phyloP scores from a whole-genome alignment of 768 basidiomycete genomes.

The Megacollybia marginata region DNA sequence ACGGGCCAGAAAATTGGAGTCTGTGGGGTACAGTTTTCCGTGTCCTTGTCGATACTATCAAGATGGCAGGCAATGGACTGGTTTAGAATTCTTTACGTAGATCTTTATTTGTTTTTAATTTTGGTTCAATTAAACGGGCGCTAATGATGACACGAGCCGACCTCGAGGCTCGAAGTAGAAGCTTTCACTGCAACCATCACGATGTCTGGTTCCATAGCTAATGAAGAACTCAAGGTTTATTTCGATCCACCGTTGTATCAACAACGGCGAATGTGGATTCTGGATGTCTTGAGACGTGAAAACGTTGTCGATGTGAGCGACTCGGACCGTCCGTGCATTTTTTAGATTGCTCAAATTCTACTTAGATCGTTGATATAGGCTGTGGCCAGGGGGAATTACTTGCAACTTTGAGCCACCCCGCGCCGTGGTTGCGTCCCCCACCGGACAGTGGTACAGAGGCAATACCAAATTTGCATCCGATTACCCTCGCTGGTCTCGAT shows the following conservation, averaged over 20 bases:
- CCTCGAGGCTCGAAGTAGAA: background rate
- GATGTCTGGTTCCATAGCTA: background rate
- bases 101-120: background rate
- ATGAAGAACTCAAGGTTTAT: constrained; percentile 41
- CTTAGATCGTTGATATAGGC: constrained; percentile 73
- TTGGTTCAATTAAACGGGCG: constrained; percentile 1
- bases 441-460: constrained; percentile 28
- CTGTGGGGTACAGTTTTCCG: constrained; percentile 44
- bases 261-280: constrained; percentile 66
- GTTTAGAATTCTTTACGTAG: constrained; percentile 27
- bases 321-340: background rate
- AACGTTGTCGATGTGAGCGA: constrained; percentile 41
- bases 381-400: constrained; percentile 81
- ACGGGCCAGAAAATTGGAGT: constrained; percentile 25
- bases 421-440: constrained; percentile 55
- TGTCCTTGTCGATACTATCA: constrained; percentile 57
- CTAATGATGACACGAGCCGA: background rate
- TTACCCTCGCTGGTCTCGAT: constrained; percentile 63
- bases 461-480: constrained; percentile 50
- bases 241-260: constrained; percentile 65
- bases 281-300: constrained; percentile 54
- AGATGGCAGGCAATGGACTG: constrained; percentile 72
- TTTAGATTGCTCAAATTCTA: background rate
- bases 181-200: background rate
- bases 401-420: constrained; percentile 60